Conservation (phyloP, 2,329 filamentous ascomycete species). For the Phaeosphaeria sp. region DNA sequence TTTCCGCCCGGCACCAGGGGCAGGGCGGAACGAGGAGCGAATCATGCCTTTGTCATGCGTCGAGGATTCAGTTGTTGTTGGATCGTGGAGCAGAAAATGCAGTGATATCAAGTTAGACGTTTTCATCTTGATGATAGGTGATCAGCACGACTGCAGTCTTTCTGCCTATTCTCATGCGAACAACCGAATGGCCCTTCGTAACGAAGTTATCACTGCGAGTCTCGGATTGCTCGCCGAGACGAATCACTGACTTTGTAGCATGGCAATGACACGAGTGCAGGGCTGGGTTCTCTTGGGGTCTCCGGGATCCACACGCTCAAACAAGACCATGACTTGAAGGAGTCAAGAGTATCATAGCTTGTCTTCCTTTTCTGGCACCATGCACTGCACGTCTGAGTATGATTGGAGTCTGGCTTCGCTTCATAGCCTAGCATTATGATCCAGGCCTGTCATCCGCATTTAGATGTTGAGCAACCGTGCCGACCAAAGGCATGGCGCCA, state of each 20-base stretch:
- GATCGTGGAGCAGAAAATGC: background rate
- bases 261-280: conserved; percentile 15
- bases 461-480: conserved; percentile 39
- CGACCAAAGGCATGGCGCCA: conserved; percentile 33
- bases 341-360: conserved; percentile 29
- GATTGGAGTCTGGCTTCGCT: conserved; percentile 31
- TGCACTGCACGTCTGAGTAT: conserved; percentile 16
- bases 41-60: conserved; percentile 23
- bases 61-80: background rate
- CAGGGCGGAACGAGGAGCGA: conserved; percentile 23
- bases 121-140: too few species aligned
- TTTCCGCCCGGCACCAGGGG: conserved; percentile 33
- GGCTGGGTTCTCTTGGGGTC: conserved; percentile 24
- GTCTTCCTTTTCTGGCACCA: conserved; percentile 29
- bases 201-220: background rate
- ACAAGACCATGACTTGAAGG: conserved; percentile 22
- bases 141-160: too few species aligned
- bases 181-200: background rate
- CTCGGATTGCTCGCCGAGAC: background rate
- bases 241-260: conserved; percentile 6
- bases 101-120: background rate
- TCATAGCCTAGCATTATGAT: conserved; percentile 25
- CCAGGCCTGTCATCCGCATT: conserved; percentile 40
- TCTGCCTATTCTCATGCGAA: too few species aligned
- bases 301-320: conserved; percentile 29